These are phyloP conservation scores for Thymus mandschuricus DNA, from an alignment of 257 asterid species.

Conservation along the genomic window DNA sequence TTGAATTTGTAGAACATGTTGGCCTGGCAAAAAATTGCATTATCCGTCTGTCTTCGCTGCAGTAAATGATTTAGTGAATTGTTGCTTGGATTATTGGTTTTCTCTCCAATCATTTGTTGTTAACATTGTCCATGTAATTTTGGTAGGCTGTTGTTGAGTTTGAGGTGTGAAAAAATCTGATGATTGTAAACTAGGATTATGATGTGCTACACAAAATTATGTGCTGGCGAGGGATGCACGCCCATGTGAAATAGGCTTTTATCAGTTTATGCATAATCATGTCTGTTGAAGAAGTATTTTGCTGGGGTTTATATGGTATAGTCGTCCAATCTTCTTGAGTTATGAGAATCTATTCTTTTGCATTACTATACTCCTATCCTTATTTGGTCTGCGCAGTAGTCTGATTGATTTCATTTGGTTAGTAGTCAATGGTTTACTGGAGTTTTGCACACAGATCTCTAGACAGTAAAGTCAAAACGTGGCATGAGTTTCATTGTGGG, in stretches of 20 bases:
- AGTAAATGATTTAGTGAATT: constrained; percentile 9
- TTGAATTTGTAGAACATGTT: neutral
- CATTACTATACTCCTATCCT: neutral
- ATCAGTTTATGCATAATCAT: constrained; percentile 6
- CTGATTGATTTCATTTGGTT: neutral
- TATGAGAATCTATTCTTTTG: neutral
- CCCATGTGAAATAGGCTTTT: constrained; percentile 20
- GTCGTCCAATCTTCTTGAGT: neutral
- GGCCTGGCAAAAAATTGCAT: constrained; percentile 1
- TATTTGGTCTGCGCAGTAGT: neutral
- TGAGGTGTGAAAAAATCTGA: constrained; percentile 1
- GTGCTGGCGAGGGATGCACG: constrained; percentile 11
- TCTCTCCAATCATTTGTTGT: constrained; percentile 13
- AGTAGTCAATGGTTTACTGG: constrained; percentile 6
- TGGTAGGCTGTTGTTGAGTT: constrained; percentile 4
- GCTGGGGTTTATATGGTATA: neutral
- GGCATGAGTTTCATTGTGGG: constrained; percentile 10
- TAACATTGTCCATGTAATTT: neutral
- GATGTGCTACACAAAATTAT: constrained; percentile 10
- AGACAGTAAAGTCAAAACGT: neutral
- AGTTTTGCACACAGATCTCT: constrained; percentile 1
- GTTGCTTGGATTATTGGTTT: constrained; percentile 20
- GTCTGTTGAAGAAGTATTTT: constrained; percentile 20
- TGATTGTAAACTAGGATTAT: constrained; percentile 4
- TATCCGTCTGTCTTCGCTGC: constrained; percentile 3